phyloP scores from a whole-genome alignment of 306 rosid species.

The Corylus avellana region DNA sequence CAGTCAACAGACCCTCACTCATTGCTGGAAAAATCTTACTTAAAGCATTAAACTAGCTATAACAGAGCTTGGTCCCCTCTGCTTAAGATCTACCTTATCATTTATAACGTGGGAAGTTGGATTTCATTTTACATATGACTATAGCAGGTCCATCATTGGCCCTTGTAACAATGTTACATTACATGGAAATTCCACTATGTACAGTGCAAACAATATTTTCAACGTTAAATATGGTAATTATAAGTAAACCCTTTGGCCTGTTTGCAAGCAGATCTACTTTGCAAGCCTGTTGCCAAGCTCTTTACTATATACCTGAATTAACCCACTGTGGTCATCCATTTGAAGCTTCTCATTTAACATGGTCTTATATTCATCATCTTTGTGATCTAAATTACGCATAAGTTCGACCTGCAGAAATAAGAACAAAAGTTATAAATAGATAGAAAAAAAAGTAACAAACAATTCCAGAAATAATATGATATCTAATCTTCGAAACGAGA shows the following conservation, averaged over 20 bases:
- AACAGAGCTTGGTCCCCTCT: background rate
- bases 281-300: slow-evolving; percentile 58
- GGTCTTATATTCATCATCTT: slow-evolving; percentile 72
- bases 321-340: slow-evolving; percentile 47
- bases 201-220: slow-evolving; percentile 26
- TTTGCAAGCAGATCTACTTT: slow-evolving; percentile 27
- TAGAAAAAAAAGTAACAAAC: background rate
- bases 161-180: background rate
- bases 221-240: slow-evolving; percentile 15
- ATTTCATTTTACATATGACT: background rate
- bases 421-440: background rate
- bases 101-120: background rate
- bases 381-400: slow-evolving; percentile 62
- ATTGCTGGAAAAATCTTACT: background rate
- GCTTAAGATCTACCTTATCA: background rate
- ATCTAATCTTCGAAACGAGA: background rate
- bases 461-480: background rate
- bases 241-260: background rate
- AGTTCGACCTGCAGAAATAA: slow-evolving; percentile 62
- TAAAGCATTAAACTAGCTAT: background rate
- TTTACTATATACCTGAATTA: slow-evolving; percentile 58
- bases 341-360: slow-evolving; percentile 69
- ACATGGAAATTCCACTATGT: slow-evolving; percentile 28
- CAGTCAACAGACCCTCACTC: too few relatives aligned
- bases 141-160: background rate